Conservation (phyloP, 1,284 basidiomycete species). For the Puccinia hordei region DNA sequence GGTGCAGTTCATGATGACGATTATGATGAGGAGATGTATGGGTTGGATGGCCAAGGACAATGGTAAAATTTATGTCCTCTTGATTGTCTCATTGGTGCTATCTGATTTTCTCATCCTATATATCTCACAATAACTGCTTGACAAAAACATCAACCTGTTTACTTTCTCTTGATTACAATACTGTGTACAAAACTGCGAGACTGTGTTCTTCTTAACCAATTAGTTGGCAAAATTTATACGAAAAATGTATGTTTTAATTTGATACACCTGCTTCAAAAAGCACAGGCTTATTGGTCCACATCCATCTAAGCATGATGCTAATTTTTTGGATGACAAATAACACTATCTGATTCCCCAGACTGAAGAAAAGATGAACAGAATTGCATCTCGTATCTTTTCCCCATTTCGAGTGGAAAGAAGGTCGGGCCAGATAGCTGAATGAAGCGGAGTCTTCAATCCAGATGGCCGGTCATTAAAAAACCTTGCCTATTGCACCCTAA, state of each 20-base stretch:
- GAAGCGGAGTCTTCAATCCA: slow-evolving; percentile 5
- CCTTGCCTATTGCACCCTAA: background rate
- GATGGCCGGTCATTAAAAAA: slow-evolving; percentile 10
- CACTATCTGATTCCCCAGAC: slow-evolving; percentile 14
- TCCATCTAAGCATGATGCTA: background rate
- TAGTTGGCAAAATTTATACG: no score
- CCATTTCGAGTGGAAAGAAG: background rate
- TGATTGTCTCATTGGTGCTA: background rate
- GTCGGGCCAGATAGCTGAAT: background rate
- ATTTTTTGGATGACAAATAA: slow-evolving; percentile 12
- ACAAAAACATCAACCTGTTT: no score
- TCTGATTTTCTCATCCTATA: background rate
- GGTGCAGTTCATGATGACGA: no score
- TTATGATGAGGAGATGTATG: background rate
- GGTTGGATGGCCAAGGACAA: background rate
- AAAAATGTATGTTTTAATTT: no score
- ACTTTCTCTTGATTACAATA: no score
- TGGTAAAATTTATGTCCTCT: background rate
- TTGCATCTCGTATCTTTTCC: background rate
- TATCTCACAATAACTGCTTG: no score
- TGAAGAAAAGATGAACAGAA: slow-evolving; percentile 7
- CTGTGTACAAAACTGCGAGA: no score
- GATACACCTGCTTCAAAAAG: no score
- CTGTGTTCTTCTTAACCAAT: no score
- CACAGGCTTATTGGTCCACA: background rate